Conservation (phyloP, 805 yeast species). For the Metschnikowia continentalis region DNA sequence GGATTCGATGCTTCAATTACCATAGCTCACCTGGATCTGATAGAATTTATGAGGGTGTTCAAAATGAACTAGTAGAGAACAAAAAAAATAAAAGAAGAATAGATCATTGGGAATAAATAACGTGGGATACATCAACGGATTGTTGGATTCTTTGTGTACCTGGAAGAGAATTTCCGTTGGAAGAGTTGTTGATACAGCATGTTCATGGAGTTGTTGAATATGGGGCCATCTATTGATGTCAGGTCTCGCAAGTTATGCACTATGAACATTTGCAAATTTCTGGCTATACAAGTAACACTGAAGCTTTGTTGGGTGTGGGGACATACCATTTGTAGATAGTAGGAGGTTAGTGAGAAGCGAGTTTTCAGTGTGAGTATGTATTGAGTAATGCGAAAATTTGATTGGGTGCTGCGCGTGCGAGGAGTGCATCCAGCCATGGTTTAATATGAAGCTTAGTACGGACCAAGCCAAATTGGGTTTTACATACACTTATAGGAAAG, state of each 20-base stretch:
- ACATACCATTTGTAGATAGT: slow-evolving; percentile 14
- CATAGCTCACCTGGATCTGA: no score
- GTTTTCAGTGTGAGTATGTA: slow-evolving; percentile 1
- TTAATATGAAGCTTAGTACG: not conserved
- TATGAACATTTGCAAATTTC: not conserved
- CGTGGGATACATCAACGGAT: no score
- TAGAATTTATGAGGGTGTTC: no score
- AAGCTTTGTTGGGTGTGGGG: not conserved
- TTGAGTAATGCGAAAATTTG: slow-evolving; percentile 15
- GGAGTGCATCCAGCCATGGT: slow-evolving; percentile 1
- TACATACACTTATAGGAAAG: not conserved
- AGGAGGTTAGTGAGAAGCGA: slow-evolving; percentile 1
- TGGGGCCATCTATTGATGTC: no score
- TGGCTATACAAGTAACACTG: not conserved
- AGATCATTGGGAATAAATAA: no score
- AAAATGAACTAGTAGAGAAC: no score
- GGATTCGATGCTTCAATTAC: not conserved
- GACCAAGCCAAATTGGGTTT: not conserved
- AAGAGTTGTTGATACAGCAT: no score
- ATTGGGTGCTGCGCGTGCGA: slow-evolving; percentile 11
- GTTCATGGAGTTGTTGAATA: no score
- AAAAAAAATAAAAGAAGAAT: no score
- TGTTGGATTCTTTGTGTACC: no score
- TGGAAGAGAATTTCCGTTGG: no score
- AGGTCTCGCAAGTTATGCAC: no score